A percentile compares a stretch with the other conserved stretches of the same genome.
Evolutionary conservation across 352 stramenopile species (phyloP).

Genomic region (Globisporangium lucens): DNA sequence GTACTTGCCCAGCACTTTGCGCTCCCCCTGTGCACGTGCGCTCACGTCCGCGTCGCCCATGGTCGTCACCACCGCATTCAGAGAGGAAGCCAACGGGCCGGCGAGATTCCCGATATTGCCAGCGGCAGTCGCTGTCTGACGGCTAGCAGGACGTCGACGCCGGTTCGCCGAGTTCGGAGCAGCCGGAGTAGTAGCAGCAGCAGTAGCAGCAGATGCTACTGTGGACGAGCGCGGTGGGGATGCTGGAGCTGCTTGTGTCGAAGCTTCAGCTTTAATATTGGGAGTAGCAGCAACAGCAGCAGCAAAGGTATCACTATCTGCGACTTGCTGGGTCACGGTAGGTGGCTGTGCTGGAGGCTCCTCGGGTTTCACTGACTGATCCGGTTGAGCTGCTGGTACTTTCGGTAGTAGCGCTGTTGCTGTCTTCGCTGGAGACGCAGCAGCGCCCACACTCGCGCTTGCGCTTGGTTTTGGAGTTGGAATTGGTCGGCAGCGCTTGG

Average conservation of each 20-base stretch:
- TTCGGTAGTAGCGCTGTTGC: not conserved
- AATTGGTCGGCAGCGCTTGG: slow-evolving; percentile 5
- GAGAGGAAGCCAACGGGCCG: not conserved
- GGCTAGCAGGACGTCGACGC: slow-evolving; percentile 6
- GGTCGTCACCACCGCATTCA: not conserved
- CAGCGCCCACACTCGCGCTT: not conserved
- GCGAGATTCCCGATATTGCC: not conserved
- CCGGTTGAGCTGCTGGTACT: not conserved
- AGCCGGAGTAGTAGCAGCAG: not conserved
- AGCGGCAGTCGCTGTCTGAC: not conserved
- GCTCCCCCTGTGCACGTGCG: slow-evolving; percentile 15
- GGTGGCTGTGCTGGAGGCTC: not conserved
- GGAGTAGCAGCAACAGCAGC: not conserved
- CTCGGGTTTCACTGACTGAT: not conserved
- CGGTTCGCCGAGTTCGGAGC: slow-evolving; percentile 5
- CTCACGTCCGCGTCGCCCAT: slow-evolving; percentile 21
- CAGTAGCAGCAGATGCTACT: not conserved
- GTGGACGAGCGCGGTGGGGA: not conserved
- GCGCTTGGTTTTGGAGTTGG: not conserved
- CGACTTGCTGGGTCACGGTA: not conserved
- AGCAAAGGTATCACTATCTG: not conserved
- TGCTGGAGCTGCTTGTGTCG: not conserved
- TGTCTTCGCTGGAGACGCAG: not conserved
- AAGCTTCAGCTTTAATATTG: not conserved
- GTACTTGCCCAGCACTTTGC: slow-evolving; percentile 42